Conservation (phyloP, 164 flowering plant species). For the Piper betle region DNA sequence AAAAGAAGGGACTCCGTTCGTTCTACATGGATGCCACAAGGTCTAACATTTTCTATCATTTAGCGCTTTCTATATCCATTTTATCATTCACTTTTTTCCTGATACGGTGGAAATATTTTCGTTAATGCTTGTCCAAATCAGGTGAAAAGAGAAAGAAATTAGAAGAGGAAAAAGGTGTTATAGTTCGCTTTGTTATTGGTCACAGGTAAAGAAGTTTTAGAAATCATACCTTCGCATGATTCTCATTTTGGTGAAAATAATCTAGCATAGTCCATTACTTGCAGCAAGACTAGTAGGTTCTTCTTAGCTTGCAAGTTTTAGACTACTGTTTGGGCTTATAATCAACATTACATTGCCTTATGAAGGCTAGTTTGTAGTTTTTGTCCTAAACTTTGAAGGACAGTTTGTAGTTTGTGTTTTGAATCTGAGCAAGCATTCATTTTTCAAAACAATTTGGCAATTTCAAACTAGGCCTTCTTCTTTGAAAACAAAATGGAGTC, state of each 20-base stretch:
- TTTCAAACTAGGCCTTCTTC: neutral
- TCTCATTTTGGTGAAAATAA: no score
- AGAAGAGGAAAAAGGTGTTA: slow-evolving; percentile 94
- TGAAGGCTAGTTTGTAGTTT: no score
- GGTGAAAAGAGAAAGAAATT: slow-evolving; percentile 78
- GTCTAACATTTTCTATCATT: slow-evolving; percentile 19
- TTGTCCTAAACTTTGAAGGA: no score
- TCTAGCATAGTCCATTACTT: no score
- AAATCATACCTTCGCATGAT: slow-evolving; percentile 1
- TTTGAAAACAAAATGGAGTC: neutral
- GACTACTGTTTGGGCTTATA: no score
- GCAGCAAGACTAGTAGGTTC: no score
- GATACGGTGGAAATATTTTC: neutral
- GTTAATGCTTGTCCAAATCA: slow-evolving; percentile 9
- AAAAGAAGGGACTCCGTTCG: slow-evolving; percentile 97
- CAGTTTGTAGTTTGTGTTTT: no score
- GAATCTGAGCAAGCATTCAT: no score
- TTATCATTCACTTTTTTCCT: neutral
- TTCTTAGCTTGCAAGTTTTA: no score
- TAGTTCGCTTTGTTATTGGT: slow-evolving; percentile 87
- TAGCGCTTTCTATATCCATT: neutral
- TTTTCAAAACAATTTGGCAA: no score
- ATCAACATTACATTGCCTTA: no score
- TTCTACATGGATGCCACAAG: slow-evolving; percentile 97
- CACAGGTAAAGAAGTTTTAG: slow-evolving; percentile 49